Conservation (phyloP, 306 rosid genomes). For the Lablab purpureus region DNA sequence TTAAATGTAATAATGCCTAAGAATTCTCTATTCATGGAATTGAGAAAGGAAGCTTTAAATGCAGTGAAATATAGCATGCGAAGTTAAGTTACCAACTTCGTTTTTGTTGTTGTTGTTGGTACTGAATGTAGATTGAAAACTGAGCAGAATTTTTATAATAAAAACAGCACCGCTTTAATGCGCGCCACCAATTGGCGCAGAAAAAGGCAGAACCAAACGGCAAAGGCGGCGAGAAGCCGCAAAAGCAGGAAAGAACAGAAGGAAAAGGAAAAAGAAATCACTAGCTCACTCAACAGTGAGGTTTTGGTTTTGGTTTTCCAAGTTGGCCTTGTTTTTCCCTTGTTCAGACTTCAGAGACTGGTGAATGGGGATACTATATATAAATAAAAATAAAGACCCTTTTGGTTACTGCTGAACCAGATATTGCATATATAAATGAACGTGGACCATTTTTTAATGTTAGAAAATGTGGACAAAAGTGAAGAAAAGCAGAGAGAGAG, state of each 20-base stretch:
- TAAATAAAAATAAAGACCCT: conserved; percentile 48
- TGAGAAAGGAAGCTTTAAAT: conserved; percentile 55
- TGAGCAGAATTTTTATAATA: conserved; percentile 3
- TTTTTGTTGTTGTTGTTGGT: background rate
- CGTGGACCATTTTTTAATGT: conserved; percentile 1
- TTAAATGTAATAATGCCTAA: background rate
- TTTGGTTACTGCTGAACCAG: conserved; percentile 45
- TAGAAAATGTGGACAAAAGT: background rate
- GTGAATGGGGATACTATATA: conserved; percentile 8
- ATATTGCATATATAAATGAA: conserved; percentile 14
- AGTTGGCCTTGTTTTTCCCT: background rate
- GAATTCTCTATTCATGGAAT: conserved; percentile 35
- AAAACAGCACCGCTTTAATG: conserved; percentile 60
- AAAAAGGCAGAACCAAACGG: conserved; percentile 56
- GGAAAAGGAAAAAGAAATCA: background rate
- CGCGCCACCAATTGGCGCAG: conserved; percentile 71
- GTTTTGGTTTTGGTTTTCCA: background rate
- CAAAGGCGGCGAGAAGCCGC: conserved; percentile 78
- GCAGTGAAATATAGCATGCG: conserved; percentile 43
- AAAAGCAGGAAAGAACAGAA: conserved; percentile 59
- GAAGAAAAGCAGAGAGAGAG: conserved; percentile 14
- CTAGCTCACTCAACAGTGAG: background rate
- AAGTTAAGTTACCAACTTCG: background rate
- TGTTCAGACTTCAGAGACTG: conserved; percentile 37
- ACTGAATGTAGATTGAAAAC: conserved; percentile 32